Evolutionary conservation across 2,329 filamentous ascomycete genomes (phyloP).

Genomic region (Lizonia empirigonia): DNA sequence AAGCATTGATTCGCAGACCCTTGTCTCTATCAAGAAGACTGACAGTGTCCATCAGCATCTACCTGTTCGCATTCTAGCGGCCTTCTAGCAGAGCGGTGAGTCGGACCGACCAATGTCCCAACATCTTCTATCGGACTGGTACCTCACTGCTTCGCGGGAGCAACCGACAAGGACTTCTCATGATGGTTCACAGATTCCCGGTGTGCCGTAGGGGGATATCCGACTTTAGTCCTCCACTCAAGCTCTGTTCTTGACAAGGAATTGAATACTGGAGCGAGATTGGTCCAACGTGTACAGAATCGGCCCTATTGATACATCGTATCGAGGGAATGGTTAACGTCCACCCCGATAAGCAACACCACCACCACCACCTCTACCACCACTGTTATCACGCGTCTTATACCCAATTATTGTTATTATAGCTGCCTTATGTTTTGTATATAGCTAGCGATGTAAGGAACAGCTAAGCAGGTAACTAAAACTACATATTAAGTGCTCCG

Average conservation of each 20-base stretch:
- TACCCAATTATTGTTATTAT: too few species aligned
- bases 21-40: slow-evolving; percentile 1
- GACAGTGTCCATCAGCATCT: neutral
- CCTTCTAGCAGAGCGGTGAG: slow-evolving; percentile 8
- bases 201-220: neutral
- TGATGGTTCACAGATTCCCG: neutral
- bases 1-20: slow-evolving; percentile 4
- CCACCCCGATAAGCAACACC: too few species aligned
- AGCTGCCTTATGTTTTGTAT: too few species aligned
- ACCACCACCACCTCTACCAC: too few species aligned
- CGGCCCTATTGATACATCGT: slow-evolving; percentile 5
- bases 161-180: slow-evolving; percentile 3
- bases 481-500: too few species aligned
- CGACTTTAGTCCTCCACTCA: neutral
- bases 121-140: slow-evolving; percentile 9
- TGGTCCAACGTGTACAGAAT: neutral
- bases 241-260: slow-evolving; percentile 3
- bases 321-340: too few species aligned
- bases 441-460: too few species aligned
- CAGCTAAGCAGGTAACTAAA: too few species aligned
- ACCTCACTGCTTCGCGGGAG: slow-evolving; percentile 7
- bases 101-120: slow-evolving; percentile 15
- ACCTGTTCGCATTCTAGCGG: slow-evolving; percentile 13
- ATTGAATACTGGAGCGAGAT: neutral
- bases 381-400: too few species aligned